A percentile compares a stretch with the other conserved stretches of the same genome.
Evolutionary conservation across 1,139 yeast genomes (phyloP).

Genomic region (Saccharomyces hybrid): DNA sequence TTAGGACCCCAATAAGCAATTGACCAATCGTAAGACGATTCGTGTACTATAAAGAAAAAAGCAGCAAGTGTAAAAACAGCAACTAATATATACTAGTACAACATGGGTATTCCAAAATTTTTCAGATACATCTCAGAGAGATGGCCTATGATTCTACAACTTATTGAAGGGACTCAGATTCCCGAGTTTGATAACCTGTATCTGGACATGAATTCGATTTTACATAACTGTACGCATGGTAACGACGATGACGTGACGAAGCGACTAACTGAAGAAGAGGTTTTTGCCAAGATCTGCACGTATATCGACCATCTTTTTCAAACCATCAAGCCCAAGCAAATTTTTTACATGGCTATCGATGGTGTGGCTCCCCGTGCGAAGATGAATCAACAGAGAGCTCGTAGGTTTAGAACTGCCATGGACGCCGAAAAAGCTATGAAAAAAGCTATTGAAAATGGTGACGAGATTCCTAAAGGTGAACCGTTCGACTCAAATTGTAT

Average conservation of each 20-base stretch:
- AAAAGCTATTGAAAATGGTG: slow-evolving; percentile 42
- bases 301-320: slow-evolving; percentile 91
- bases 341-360: slow-evolving; percentile 95
- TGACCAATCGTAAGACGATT: neutral
- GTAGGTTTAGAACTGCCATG: slow-evolving; percentile 91
- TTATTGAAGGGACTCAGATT: slow-evolving; percentile 74
- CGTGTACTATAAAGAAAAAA: neutral
- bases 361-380: slow-evolving; percentile 99
- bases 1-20: neutral
- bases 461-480: slow-evolving; percentile 46
- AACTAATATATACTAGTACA: neutral
- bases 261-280: slow-evolving; percentile 79
- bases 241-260: slow-evolving; percentile 55
- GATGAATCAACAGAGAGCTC: slow-evolving; percentile 97
- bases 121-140: slow-evolving; percentile 96
- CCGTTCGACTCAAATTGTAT: slow-evolving; percentile 93
- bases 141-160: slow-evolving; percentile 94
- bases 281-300: slow-evolving; percentile 86
- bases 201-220: slow-evolving; percentile 94
- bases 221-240: slow-evolving; percentile 88
- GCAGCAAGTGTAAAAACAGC: neutral
- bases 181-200: slow-evolving; percentile 94
- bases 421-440: slow-evolving; percentile 76
- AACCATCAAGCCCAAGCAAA: slow-evolving; percentile 76
- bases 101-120: slow-evolving; percentile 88